These are phyloP conservation scores for Zygosaccharomyces sapae DNA, from an alignment of 1,139 yeast genomes.

Conservation along the genomic window DNA sequence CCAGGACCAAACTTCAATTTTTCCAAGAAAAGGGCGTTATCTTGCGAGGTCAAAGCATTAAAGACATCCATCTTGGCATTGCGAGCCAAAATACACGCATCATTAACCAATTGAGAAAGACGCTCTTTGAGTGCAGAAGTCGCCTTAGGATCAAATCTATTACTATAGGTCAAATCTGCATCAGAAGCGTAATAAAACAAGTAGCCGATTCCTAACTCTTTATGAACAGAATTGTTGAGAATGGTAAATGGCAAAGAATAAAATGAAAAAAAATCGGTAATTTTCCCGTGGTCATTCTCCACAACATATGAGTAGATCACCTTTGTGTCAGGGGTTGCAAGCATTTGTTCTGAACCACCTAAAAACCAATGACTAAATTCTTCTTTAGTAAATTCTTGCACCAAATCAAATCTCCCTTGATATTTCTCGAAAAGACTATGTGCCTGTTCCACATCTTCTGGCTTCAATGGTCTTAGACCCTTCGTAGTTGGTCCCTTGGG, in stretches of 20 bases:
- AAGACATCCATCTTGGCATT: conserved; percentile 77
- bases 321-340: conserved; percentile 33
- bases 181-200: conserved; percentile 85
- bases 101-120: conserved; percentile 57
- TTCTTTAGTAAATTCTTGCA: conserved; percentile 62
- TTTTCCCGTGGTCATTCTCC: conserved; percentile 52
- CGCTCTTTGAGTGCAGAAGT: conserved; percentile 49
- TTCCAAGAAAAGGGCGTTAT: conserved; percentile 75
- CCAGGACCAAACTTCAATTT: conserved; percentile 89
- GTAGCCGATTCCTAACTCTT: conserved; percentile 79
- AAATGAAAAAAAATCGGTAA: conserved; percentile 87
- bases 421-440: conserved; percentile 54
- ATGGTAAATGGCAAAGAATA: conserved; percentile 87
- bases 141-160: conserved; percentile 36
- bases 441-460: conserved; percentile 62
- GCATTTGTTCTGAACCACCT: conserved; percentile 39
- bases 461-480: conserved; percentile 63
- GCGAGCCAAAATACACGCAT: conserved; percentile 68
- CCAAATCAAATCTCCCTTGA: conserved; percentile 66
- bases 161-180: conserved; percentile 41
- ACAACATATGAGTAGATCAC: conserved; percentile 81
- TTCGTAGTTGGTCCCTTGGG: conserved; percentile 54
- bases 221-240: conserved; percentile 60
- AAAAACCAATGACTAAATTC: conserved; percentile 84
- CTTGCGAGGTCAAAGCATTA: conserved; percentile 88